Evolutionary conservation across 1,139 yeast genomes (phyloP).

Genomic region (Hemisphaericaspora xylanilytica): DNA sequence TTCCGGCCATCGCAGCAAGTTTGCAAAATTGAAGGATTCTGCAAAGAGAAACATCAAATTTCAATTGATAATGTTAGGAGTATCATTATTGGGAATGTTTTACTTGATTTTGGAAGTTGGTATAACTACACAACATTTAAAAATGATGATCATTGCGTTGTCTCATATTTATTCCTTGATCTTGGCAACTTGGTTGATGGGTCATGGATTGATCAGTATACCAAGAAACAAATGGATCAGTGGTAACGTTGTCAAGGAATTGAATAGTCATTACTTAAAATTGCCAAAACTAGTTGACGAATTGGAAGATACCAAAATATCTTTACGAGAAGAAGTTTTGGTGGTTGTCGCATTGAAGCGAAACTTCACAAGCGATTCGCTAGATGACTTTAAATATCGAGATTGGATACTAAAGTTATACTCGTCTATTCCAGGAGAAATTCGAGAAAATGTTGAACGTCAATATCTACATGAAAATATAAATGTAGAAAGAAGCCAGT

Average conservation of each 20-base stretch:
- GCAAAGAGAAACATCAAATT: constrained; percentile 55
- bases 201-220: constrained; percentile 70
- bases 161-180: constrained; percentile 79
- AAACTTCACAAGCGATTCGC: constrained; percentile 33
- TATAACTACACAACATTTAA: constrained; percentile 54
- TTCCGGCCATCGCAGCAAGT: constrained; percentile 60
- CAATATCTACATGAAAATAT: constrained; percentile 25
- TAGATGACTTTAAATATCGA: constrained; percentile 32
- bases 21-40: constrained; percentile 54
- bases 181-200: constrained; percentile 79
- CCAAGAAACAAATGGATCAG: constrained; percentile 60
- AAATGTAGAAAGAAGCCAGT: constrained; percentile 33
- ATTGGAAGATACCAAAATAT: constrained; percentile 61
- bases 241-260: constrained; percentile 39
- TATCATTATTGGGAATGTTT: constrained; percentile 53
- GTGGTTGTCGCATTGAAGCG: constrained; percentile 52
- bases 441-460: constrained; percentile 35
- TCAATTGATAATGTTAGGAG: constrained; percentile 55
- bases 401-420: constrained; percentile 43
- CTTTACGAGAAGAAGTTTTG: constrained; percentile 62
- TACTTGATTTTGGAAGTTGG: constrained; percentile 66
- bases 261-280: constrained; percentile 47
- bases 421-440: constrained; percentile 33
- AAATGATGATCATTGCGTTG: constrained; percentile 68
- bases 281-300: constrained; percentile 61